These are phyloP conservation scores for Paracorniculantispora psalliotae DNA, from an alignment of 2,329 filamentous ascomycete genomes.

Conservation along the genomic window DNA sequence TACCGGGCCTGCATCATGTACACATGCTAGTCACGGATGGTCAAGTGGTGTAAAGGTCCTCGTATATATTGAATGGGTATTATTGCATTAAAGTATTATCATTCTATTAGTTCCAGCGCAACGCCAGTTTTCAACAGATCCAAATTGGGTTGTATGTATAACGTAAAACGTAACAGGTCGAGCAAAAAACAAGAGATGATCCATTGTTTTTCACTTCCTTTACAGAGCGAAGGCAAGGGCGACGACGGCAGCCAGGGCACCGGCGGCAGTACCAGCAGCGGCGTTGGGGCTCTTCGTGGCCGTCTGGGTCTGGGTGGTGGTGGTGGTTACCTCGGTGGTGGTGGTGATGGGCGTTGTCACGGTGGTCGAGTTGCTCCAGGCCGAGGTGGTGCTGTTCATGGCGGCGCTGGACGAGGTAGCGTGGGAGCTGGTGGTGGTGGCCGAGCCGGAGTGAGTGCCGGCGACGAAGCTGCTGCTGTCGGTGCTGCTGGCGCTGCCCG, in stretches of 20 bases:
- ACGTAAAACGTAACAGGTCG: not conserved
- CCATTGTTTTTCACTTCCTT: not conserved
- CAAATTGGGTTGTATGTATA: not conserved
- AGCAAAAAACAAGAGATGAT: not conserved
- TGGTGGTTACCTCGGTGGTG: not conserved
- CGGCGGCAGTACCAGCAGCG: constrained; percentile 4
- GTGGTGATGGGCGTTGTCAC: not conserved
- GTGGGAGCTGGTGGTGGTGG: not conserved
- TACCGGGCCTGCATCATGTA: too few relatives aligned
- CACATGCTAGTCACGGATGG: too few relatives aligned
- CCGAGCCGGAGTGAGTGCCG: not conserved
- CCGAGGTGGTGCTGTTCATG: not conserved
- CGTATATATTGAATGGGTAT: not conserved
- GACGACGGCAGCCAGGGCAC: not conserved
- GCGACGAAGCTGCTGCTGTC: not conserved
- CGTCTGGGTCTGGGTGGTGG: not conserved
- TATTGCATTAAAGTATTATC: constrained; percentile 1
- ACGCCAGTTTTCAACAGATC: not conserved
- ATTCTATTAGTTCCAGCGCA: not conserved
- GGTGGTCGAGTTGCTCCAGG: not conserved
- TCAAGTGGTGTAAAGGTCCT: too few relatives aligned
- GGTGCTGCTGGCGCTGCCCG: not conserved
- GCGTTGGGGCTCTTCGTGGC: not conserved
- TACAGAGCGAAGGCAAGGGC: constrained; percentile 1
- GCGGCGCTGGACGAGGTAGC: not conserved